phyloP scores from a whole-genome alignment of 768 basidiomycete genomes.

The Amyloporia xantha region DNA sequence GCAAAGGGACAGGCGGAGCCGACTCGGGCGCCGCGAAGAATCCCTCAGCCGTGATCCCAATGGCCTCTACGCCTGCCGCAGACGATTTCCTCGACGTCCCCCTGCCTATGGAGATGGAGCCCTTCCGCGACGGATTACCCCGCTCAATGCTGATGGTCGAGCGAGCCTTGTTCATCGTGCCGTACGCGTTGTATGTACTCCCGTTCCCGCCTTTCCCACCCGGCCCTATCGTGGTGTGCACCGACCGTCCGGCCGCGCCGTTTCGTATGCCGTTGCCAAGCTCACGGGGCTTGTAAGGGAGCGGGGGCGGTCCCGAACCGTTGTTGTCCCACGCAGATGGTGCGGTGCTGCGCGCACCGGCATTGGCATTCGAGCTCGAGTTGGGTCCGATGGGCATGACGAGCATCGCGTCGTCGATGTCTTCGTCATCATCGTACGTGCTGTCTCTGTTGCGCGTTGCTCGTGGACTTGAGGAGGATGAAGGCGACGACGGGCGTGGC shows the following conservation, averaged over 20 bases:
- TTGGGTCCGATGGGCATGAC: conserved; percentile 62
- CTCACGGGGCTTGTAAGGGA: conserved; percentile 4
- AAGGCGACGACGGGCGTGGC: conserved; percentile 5
- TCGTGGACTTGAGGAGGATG: conserved; percentile 13
- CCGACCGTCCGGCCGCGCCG: conserved; percentile 3
- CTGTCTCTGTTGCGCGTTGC: conserved; percentile 23
- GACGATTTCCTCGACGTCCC: conserved; percentile 55
- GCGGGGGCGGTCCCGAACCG: background rate
- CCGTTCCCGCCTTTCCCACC: conserved; percentile 21
- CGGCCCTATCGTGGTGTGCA: conserved; percentile 27
- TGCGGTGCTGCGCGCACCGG: conserved; percentile 33
- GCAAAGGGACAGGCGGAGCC: conserved; percentile 23
- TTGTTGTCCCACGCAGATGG: conserved; percentile 1
- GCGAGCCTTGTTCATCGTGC: conserved; percentile 36
- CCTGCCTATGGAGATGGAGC: conserved; percentile 61
- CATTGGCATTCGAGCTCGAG: conserved; percentile 3
- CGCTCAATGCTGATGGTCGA: conserved; percentile 67
- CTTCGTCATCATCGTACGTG: conserved; percentile 55
- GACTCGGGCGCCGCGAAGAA: conserved; percentile 60
- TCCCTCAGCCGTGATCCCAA: conserved; percentile 71
- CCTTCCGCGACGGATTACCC: conserved; percentile 30
- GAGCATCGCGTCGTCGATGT: conserved; percentile 69
- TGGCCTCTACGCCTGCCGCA: conserved; percentile 70
- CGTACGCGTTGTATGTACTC: conserved; percentile 23
- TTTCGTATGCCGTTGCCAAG: background rate